Conservation (phyloP, 2,329 filamentous ascomycete species). For the Ophiostoma sp. region DNA sequence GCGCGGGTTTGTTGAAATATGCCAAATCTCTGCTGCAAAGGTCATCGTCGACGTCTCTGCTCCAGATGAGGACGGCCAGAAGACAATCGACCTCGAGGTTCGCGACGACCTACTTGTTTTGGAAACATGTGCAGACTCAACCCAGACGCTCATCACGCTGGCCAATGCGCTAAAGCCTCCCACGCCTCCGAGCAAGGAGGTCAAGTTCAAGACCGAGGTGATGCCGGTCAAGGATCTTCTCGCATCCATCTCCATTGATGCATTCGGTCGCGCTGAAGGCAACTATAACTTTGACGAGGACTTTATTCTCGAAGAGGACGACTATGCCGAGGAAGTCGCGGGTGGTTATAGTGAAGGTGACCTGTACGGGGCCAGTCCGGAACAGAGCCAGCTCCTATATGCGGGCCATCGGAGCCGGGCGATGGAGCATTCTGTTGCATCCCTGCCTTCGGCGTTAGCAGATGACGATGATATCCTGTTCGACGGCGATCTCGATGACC, state of each 20-base stretch:
- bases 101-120: slow-evolving; percentile 81
- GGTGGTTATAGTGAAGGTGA: slow-evolving; percentile 31
- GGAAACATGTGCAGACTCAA: slow-evolving; percentile 95
- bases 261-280: slow-evolving; percentile 60
- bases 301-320: slow-evolving; percentile 51
- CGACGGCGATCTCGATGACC: slow-evolving; percentile 20
- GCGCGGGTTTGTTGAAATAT: slow-evolving; percentile 77
- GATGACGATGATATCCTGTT: slow-evolving; percentile 23
- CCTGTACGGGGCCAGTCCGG: slow-evolving; percentile 26
- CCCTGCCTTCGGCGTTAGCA: slow-evolving; percentile 21
- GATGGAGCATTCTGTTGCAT: slow-evolving; percentile 23
- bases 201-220: slow-evolving; percentile 81
- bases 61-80: slow-evolving; percentile 48
- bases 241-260: slow-evolving; percentile 82
- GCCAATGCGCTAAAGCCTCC: slow-evolving; percentile 78
- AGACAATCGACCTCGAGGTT: slow-evolving; percentile 71
- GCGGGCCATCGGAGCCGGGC: slow-evolving; percentile 14
- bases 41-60: slow-evolving; percentile 56
- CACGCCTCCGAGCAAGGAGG: slow-evolving; percentile 70
- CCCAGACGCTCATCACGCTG: slow-evolving; percentile 78
- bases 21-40: slow-evolving; percentile 77
- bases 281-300: slow-evolving; percentile 60
- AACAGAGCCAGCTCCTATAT: slow-evolving; percentile 17
- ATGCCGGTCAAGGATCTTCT: slow-evolving; percentile 84
- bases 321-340: slow-evolving; percentile 34